Evolutionary conservation across 1,284 basidiomycete genomes (phyloP).

Genomic region (Anthracocystis setariae): DNA sequence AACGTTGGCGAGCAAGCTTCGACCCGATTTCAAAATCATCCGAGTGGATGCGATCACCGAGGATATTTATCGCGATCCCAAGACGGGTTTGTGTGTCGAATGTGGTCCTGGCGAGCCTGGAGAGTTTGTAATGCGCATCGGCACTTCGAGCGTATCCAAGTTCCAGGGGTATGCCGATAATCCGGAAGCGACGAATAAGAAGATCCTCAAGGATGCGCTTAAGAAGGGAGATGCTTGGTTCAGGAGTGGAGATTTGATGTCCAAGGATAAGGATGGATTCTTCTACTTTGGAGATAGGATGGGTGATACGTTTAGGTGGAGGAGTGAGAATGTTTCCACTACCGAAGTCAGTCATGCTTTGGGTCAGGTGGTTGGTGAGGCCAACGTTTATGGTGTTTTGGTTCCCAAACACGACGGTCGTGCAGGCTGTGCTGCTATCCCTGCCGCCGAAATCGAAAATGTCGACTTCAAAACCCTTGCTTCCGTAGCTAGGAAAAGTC

Average conservation of each 20-base stretch:
- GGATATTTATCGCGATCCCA: conserved; percentile 63
- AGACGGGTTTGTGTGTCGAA: conserved; percentile 64
- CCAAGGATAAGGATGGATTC: conserved; percentile 58
- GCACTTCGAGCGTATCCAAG: conserved; percentile 35
- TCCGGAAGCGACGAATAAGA: conserved; percentile 65
- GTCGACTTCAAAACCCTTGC: conserved; percentile 63
- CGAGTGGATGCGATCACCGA: conserved; percentile 67
- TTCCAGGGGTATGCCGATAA: conserved; percentile 65
- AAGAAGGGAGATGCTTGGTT: conserved; percentile 66
- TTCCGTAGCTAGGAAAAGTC: conserved; percentile 49
- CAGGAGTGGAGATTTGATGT: conserved; percentile 66
- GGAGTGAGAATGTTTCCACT: conserved; percentile 65
- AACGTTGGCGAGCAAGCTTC: conserved; percentile 35
- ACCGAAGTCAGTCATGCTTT: conserved; percentile 63
- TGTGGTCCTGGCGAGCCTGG: conserved; percentile 61
- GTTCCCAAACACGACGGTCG: conserved; percentile 67
- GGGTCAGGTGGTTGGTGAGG: conserved; percentile 64
- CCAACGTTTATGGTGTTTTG: conserved; percentile 68
- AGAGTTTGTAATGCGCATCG: conserved; percentile 66
- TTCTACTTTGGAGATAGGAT: conserved; percentile 67
- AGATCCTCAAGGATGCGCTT: conserved; percentile 66
- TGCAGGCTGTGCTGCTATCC: conserved; percentile 68
- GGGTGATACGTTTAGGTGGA: conserved; percentile 67
- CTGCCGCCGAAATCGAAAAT: conserved; percentile 19
- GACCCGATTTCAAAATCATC: conserved; percentile 63